Evolutionary conservation across 2,329 filamentous ascomycete genomes (phyloP).

Genomic region (Chrysoporthe austroafricana): DNA sequence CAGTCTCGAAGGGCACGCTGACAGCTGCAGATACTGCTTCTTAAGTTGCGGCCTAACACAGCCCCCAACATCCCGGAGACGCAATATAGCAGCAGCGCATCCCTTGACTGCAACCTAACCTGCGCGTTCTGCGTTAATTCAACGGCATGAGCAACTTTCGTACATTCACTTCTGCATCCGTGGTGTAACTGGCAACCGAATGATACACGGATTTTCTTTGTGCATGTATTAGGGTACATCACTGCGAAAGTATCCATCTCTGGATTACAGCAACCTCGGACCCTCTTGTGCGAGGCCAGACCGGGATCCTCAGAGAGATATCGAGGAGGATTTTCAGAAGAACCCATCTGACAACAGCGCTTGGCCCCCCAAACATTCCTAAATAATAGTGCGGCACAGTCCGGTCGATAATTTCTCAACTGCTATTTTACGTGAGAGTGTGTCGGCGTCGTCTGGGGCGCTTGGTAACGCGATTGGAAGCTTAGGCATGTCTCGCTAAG

Average conservation of each 20-base stretch:
- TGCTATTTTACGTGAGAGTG: slow-evolving; percentile 18
- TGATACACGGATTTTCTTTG: background rate
- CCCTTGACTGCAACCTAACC: slow-evolving; percentile 5
- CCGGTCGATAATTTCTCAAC: slow-evolving; percentile 1
- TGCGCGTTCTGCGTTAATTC: slow-evolving; percentile 17
- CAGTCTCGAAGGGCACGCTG: slow-evolving; percentile 20
- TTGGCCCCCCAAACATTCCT: slow-evolving; percentile 4
- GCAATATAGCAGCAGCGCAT: background rate
- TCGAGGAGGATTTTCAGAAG: background rate
- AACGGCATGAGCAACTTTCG: slow-evolving; percentile 17
- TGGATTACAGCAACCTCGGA: background rate
- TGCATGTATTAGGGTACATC: background rate
- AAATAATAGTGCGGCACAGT: slow-evolving; percentile 13
- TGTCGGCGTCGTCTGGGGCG: slow-evolving; percentile 14
- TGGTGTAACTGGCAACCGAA: slow-evolving; percentile 16
- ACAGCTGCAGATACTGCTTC: slow-evolving; percentile 20
- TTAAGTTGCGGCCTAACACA: slow-evolving; percentile 17
- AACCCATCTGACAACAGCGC: slow-evolving; percentile 5
- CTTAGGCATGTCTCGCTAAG: slow-evolving; percentile 18
- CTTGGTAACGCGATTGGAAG: slow-evolving; percentile 10
- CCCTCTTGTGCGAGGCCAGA: background rate
- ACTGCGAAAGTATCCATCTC: background rate
- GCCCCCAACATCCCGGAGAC: slow-evolving; percentile 9
- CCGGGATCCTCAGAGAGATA: background rate
- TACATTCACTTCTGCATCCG: slow-evolving; percentile 8